These are phyloP conservation scores for Veloboletus limbatus DNA, from an alignment of 1,284 basidiomycete species.

Conservation along the genomic window DNA sequence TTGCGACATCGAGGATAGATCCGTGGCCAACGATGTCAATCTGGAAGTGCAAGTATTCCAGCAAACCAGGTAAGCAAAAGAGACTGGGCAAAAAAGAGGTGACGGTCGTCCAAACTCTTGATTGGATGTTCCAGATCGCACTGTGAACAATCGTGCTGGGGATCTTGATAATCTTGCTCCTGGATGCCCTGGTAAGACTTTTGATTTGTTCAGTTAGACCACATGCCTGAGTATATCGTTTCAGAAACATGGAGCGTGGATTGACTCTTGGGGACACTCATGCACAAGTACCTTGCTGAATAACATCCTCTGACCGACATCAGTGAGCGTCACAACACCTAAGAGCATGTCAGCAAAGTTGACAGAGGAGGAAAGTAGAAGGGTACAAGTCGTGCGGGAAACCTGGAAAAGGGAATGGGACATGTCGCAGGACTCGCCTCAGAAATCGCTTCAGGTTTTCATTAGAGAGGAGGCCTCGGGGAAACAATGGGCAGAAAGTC, in stretches of 20 bases:
- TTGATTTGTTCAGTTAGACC: no score
- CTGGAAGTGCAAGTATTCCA: background rate
- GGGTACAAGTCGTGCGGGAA: background rate
- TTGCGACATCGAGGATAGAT: background rate
- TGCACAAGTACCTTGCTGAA: background rate
- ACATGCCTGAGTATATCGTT: background rate
- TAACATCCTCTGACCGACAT: background rate
- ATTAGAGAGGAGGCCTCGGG: no score
- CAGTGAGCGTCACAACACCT: background rate
- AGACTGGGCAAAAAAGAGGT: no score
- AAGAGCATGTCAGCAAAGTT: background rate
- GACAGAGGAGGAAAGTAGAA: background rate
- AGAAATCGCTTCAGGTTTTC: no score
- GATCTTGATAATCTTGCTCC: background rate
- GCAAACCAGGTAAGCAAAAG: background rate
- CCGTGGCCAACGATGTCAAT: background rate
- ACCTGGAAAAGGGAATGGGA: background rate
- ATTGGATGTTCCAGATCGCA: background rate
- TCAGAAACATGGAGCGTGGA: background rate
- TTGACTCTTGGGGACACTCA: background rate
- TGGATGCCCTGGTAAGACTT: background rate
- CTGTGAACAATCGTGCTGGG: background rate
- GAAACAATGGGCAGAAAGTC: no score
- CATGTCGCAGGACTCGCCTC: no score
- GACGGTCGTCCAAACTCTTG: no score